These are phyloP conservation scores for Exophiala viscosa DNA, from an alignment of 2,329 filamentous ascomycete species.

Conservation along the genomic window DNA sequence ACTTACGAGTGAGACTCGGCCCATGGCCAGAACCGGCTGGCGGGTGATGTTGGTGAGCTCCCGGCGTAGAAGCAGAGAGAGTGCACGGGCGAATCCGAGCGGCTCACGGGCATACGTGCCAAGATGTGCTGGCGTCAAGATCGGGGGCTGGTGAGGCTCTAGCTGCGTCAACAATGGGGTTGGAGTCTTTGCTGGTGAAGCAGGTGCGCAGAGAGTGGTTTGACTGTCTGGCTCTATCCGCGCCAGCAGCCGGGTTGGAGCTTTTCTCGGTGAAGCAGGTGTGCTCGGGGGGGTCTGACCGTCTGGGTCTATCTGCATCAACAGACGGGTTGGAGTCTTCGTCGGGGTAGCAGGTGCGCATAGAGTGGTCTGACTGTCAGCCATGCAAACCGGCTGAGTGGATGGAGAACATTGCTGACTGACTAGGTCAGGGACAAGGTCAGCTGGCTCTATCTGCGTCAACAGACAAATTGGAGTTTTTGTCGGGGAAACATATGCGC, in stretches of 20 bases:
- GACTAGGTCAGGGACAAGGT: too few species aligned
- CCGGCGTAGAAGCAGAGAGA: conserved; percentile 62
- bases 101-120: neutral
- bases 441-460: neutral
- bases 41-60: conserved; percentile 66
- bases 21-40: conserved; percentile 54
- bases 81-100: neutral
- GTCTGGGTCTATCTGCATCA: neutral
- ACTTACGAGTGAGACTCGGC: conserved; percentile 62
- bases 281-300: too few species aligned
- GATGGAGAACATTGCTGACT: too few species aligned
- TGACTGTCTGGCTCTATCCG: neutral
- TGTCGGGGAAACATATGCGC: neutral
- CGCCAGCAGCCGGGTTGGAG: neutral
- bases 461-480: neutral
- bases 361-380: neutral
- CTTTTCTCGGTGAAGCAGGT: too few species aligned
- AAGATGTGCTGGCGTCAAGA: neutral
- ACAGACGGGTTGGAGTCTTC: neutral
- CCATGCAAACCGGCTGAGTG: neutral
- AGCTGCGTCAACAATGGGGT: neutral
- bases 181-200: neutral
- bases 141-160: neutral
- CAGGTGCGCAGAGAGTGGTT: neutral
- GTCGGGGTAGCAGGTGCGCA: neutral